Base-by-base conservation (phyloP, 441 rosid genomes). In the Populus hybrid region DNA sequence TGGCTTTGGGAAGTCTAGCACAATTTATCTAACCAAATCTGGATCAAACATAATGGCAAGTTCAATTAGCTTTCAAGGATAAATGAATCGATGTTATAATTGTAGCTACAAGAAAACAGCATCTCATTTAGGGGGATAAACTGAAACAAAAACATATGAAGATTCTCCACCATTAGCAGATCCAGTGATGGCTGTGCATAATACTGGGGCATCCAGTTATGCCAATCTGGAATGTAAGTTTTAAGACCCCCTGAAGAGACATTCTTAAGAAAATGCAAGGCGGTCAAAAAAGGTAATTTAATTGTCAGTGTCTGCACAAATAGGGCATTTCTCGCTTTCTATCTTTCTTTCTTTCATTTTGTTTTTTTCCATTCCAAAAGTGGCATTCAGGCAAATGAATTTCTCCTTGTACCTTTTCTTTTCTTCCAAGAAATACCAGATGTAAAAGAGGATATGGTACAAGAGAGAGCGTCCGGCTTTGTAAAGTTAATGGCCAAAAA, bases 71-170 rank as follows among this genome's bases (percentile, higher is more conserved):
- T 57, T 69, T 30, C 73, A n/a, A 16, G 30, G 67, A 34, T 67
- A 28, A 23, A 18, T 69, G 21, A 35, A 36, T 36, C 26, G 32
- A 5, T 18, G 34, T 35, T 61, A 21, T 50, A 69, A 32, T 34
- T 23, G 26, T 64, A 34, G n/a, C 23, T 19, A 76, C 16, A 30
- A 42, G 11, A 34, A 19, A 68, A 12, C 18, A 57, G 36, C 19
- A 46, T 26, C 19, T 46, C 23, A 7, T 7, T 7, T 50, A 30
- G 14, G 3, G 19, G 35, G 38, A 19, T 24, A 32, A 59, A 59
- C 32, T n/a, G 53, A 59, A 59, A 76, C 63, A 76, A 23, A 69
- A 70, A 26, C 19, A 19, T 71, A 23, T 59, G 68, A 46, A 68
- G 68, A 46, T 67, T 67, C 65, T 40, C 64, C 46, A 46, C 16